A percentile compares a stretch with the other conserved stretches of the same genome.
These are phyloP conservation scores for Pseudogymnoascus sp. DNA, from an alignment of 2,329 filamentous ascomycete species.

Conservation along the genomic window DNA sequence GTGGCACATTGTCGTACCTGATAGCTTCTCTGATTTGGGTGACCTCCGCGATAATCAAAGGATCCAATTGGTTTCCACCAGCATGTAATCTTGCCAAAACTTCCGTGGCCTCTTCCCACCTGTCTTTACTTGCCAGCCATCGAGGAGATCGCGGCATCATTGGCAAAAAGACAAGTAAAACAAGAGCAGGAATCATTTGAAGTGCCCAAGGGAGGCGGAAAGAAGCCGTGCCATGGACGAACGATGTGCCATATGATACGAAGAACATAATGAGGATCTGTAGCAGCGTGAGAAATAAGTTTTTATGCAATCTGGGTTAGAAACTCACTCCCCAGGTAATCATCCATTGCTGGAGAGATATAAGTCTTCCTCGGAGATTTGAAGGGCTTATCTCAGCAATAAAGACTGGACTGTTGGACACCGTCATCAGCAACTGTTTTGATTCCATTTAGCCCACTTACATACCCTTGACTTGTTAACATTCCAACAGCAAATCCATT, in stretches of 20 bases:
- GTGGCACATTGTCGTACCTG: not conserved
- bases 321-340: constrained; percentile 34
- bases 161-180: constrained; percentile 34
- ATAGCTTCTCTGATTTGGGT: constrained; percentile 35
- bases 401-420: constrained; percentile 46
- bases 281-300: not conserved
- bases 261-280: constrained; percentile 39
- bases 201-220: constrained; percentile 44
- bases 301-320: not conserved
- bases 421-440: not conserved
- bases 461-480: constrained; percentile 55
- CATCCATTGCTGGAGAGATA: constrained; percentile 38
- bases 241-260: constrained; percentile 39
- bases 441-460: not conserved
- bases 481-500: constrained; percentile 66
- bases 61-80: constrained; percentile 43
- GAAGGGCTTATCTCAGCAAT: constrained; percentile 49
- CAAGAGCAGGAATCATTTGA: constrained; percentile 36
- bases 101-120: constrained; percentile 36
- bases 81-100: constrained; percentile 50
- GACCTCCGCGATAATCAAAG: constrained; percentile 48
- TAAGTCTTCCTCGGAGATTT: constrained; percentile 34
- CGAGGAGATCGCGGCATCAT: constrained; percentile 41
- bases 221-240: constrained; percentile 34
- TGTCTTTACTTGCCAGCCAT: constrained; percentile 42